Base-by-base conservation (phyloP, 352 stramenopile genomes). In the Thalassiosira mediterranea region DNA sequence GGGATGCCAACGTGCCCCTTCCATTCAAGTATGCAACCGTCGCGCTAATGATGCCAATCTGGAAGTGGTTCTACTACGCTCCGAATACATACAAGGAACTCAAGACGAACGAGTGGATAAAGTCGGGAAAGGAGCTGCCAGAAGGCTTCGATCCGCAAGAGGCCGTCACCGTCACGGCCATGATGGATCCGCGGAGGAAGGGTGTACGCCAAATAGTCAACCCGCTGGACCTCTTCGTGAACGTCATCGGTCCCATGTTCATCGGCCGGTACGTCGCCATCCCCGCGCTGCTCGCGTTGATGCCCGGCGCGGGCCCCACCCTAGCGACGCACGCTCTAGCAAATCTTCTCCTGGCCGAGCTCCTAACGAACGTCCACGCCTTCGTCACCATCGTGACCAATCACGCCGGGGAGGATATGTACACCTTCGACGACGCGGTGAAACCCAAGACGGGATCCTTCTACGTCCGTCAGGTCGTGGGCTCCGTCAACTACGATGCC, bases 341-440 rank as follows among this genome's bases (percentile, higher is more conserved):
- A 17, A 91, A 90, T 40, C 68, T 93, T 10, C 53, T 90, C 8
- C 38, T 90, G 5, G 83, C 87, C 1, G 87, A 93, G 29, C 28
- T 93, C 21, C 49, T 90, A 0, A 91, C 83, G 13, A 93, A 93
- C 61, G 37, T 85, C 10, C 87, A 93, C 63, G 59, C 56, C 19
- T 93, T 93, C 53, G 59, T 91, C 38, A 79, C 78, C 0, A 80
- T 91, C 59, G 87, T 89, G 0, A 90, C 87, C 13, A 93, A 93
- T 70, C 87, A 93, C 57, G 83, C 87, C 23, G 87, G 87, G 49
- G 72, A 90, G 47, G 87, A 92, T 53, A 72, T 92, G 64, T 92
- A 92, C 65, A 75, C 49, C 4, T 92, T 91, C 52, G 61, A 88
- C 23, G 59, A 84, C 40, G 67, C 72, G 37, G 79, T 80, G 62